These are phyloP conservation scores for Fusarium compactum DNA, from an alignment of 2,329 filamentous ascomycete species.

Conservation along the genomic window DNA sequence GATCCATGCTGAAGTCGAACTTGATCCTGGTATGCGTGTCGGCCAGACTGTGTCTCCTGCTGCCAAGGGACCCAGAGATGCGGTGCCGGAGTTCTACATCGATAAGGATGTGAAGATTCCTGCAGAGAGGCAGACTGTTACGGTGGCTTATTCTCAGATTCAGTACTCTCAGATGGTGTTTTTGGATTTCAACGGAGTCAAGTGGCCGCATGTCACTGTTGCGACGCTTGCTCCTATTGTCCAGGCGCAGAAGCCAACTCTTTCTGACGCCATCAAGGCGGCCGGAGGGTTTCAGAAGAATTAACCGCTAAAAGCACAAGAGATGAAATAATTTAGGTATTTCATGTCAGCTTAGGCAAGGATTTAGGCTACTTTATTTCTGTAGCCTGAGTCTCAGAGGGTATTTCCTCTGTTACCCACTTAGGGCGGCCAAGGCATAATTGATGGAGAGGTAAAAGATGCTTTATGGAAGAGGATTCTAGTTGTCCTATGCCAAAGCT, in stretches of 20 bases:
- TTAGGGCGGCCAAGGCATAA: neutral
- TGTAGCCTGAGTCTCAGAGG: no score
- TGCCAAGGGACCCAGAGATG: neutral
- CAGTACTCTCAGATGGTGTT: conserved; percentile 9
- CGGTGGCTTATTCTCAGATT: neutral
- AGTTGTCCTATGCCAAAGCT: no score
- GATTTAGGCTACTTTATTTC: no score
- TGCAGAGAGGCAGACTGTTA: neutral
- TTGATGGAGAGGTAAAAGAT: accelerated
- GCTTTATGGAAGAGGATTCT: no score
- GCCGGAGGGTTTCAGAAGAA: no score
- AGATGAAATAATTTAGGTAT: no score
- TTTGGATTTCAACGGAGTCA: neutral
- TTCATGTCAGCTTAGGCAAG: no score
- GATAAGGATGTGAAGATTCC: neutral
- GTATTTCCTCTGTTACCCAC: no score
- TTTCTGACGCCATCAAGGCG: neutral
- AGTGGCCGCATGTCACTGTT: conserved; percentile 9
- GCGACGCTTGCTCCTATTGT: neutral
- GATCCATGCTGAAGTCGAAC: neutral
- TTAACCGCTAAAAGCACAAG: no score
- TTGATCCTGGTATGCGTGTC: neutral
- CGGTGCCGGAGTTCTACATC: neutral
- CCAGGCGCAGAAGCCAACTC: neutral
- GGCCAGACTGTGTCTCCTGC: neutral